Evolutionary conservation across 2,329 filamentous ascomycete genomes (phyloP).

Genomic region (Fusarium succisae): DNA sequence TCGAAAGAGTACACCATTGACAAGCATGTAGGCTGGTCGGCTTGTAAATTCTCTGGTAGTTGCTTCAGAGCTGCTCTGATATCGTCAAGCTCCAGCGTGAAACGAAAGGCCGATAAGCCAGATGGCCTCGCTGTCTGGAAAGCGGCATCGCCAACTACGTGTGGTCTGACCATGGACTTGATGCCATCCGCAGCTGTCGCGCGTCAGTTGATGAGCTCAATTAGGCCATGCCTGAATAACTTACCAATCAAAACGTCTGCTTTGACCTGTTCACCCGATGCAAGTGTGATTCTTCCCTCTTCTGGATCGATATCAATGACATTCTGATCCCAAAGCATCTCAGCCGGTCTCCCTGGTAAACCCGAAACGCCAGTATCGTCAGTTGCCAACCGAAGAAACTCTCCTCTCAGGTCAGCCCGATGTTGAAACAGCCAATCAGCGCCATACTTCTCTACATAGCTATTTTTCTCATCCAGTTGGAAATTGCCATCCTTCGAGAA

Average conservation of each 20-base stretch:
- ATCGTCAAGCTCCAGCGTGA: background rate
- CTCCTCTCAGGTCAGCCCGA: background rate
- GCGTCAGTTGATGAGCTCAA: background rate
- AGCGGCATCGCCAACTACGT: background rate
- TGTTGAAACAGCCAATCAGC: background rate
- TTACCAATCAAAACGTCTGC: background rate
- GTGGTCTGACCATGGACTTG: background rate
- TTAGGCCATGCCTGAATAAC: rapidly evolving
- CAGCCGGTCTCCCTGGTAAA: background rate
- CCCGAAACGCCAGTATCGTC: background rate
- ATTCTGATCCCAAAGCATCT: background rate
- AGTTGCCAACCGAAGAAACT: background rate
- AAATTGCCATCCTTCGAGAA: background rate
- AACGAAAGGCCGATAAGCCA: background rate
- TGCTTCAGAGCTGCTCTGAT: background rate
- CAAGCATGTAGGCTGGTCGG: background rate
- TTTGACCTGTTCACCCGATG: background rate
- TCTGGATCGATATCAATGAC: background rate
- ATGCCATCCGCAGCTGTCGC: background rate
- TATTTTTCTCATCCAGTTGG: background rate
- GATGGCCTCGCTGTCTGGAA: background rate
- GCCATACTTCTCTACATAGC: background rate
- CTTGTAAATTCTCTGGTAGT: background rate
- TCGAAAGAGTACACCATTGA: background rate
- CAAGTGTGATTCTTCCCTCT: background rate